A percentile compares a stretch with the other conserved stretches of the same genome.
These are phyloP conservation scores for Leptographium flavum DNA, from an alignment of 2,329 filamentous ascomycete species.

Conservation along the genomic window DNA sequence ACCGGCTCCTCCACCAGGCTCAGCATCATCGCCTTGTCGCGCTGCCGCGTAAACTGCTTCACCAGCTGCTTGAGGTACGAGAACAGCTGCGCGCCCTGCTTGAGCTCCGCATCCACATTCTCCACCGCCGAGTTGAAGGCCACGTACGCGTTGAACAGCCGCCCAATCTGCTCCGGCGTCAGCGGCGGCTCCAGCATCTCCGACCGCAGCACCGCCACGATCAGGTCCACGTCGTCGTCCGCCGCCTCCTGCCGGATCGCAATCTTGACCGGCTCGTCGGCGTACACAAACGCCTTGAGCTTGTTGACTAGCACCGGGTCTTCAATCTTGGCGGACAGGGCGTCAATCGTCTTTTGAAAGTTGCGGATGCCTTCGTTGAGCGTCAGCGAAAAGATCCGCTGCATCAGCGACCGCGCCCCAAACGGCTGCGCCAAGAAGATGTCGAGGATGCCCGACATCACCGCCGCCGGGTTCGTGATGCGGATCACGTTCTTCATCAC, in stretches of 20 bases:
- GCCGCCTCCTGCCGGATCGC: slow-evolving; percentile 60
- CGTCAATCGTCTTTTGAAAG: slow-evolving; percentile 77
- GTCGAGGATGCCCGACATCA: slow-evolving; percentile 92
- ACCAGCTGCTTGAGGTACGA: slow-evolving; percentile 89
- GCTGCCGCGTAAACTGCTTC: slow-evolving; percentile 78
- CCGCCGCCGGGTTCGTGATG: slow-evolving; percentile 87
- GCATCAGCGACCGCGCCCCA: slow-evolving; percentile 75
- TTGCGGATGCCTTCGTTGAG: slow-evolving; percentile 78
- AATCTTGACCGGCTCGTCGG: slow-evolving; percentile 61
- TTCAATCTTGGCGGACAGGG: slow-evolving; percentile 61
- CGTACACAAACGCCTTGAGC: slow-evolving; percentile 63
- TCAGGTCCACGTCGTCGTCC: slow-evolving; percentile 63
- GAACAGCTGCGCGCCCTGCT: slow-evolving; percentile 80
- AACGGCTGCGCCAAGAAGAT: slow-evolving; percentile 94
- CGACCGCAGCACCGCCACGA: slow-evolving; percentile 73
- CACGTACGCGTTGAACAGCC: slow-evolving; percentile 86
- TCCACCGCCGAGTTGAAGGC: slow-evolving; percentile 93
- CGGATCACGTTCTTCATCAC: slow-evolving; percentile 94
- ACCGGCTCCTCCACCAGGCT: slow-evolving; percentile 89
- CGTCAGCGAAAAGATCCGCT: slow-evolving; percentile 86
- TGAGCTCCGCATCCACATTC: slow-evolving; percentile 76
- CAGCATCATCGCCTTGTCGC: slow-evolving; percentile 97
- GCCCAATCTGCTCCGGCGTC: slow-evolving; percentile 60
- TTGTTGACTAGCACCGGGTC: slow-evolving; percentile 69
- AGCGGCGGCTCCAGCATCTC: slow-evolving; percentile 62